Evolutionary conservation across 2,329 filamentous ascomycete genomes (phyloP).

Genomic region (Metarhizium brunneum): DNA sequence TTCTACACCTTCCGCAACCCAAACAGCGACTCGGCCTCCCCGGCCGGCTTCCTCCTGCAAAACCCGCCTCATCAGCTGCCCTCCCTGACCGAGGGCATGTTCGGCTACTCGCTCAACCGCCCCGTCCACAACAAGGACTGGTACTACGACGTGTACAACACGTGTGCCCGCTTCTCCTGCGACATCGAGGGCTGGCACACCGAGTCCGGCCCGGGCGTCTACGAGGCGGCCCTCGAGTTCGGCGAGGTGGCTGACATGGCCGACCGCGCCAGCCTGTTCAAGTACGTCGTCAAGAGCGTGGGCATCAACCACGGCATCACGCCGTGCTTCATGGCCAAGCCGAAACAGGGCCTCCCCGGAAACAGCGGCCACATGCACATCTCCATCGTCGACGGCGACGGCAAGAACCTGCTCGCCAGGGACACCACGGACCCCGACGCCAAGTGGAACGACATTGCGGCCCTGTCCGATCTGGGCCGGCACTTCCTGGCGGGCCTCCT

Average conservation of each 20-base stretch:
- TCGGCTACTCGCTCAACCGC: conserved; percentile 82
- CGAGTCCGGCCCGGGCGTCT: conserved; percentile 87
- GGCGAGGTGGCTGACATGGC: conserved; percentile 84
- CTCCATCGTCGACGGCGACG: conserved; percentile 71
- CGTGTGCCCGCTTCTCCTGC: conserved; percentile 68
- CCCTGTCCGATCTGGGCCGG: conserved; percentile 79
- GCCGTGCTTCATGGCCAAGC: conserved; percentile 98
- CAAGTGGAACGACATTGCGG: conserved; percentile 63
- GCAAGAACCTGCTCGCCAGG: conserved; percentile 76
- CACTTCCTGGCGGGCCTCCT: conserved; percentile 90
- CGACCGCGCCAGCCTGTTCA: conserved; percentile 86
- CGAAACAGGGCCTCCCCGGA: conserved; percentile 78
- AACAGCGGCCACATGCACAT: conserved; percentile 96
- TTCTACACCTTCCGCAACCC: conserved; percentile 86
- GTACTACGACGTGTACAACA: conserved; percentile 80
- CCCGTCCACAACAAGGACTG: conserved; percentile 87
- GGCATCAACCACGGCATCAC: conserved; percentile 84
- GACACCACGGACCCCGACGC: conserved; percentile 62
- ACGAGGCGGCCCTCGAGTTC: conserved; percentile 90
- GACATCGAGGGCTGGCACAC: conserved; percentile 93
- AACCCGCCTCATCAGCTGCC: conserved; percentile 69
- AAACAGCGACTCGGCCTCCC: conserved; percentile 45
- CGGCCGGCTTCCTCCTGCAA: conserved; percentile 62
- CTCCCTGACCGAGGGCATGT: conserved; percentile 85
- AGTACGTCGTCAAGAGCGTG: conserved; percentile 86